Evolutionary conservation across 2,329 filamentous ascomycete genomes (phyloP).

Genomic region (Didymella segeticola): DNA sequence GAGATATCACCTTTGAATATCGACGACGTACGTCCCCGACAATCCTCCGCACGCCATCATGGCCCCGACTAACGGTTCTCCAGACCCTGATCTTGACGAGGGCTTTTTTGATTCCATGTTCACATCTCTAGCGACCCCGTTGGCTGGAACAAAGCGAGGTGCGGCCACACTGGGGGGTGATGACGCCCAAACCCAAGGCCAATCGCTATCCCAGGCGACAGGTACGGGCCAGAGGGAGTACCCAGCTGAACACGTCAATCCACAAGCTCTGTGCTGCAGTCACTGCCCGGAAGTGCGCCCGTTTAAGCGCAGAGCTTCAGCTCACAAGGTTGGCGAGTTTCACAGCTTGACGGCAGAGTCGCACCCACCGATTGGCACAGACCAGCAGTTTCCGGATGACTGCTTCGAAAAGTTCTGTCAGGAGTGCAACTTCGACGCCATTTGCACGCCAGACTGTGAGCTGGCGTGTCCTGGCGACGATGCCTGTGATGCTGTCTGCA

Average conservation of each 20-base stretch:
- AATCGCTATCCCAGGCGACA: conserved; percentile 18
- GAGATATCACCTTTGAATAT: conserved; percentile 15
- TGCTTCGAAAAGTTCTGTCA: conserved; percentile 47
- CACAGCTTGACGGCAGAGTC: conserved; percentile 30
- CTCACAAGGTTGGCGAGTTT: conserved; percentile 40
- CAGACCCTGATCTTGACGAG: conserved; percentile 39
- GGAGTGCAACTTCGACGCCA: conserved; percentile 40
- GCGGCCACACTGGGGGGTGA: conserved; percentile 31
- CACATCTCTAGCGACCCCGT: conserved; percentile 25
- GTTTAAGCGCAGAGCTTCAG: conserved; percentile 43
- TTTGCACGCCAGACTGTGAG: conserved; percentile 32
- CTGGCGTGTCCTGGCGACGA: conserved; percentile 39
- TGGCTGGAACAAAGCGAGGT: conserved; percentile 44
- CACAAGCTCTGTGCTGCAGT: conserved; percentile 35
- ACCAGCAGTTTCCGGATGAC: conserved; percentile 43
- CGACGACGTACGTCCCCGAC: conserved; percentile 16
- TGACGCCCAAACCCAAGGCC: conserved; percentile 20
- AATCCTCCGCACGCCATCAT: conserved; percentile 28
- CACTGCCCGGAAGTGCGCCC: conserved; percentile 40
- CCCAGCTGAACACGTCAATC: conserved; percentile 37
- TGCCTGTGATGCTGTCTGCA: conserved; percentile 41
- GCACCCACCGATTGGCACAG: conserved; percentile 25
- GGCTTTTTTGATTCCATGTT: conserved; percentile 41
- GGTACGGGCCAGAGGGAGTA: conserved; percentile 25
- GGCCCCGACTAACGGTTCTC: conserved; percentile 32